Conservation (phyloP, 2,329 filamentous ascomycete species). For the Pyrenophora graminea region DNA sequence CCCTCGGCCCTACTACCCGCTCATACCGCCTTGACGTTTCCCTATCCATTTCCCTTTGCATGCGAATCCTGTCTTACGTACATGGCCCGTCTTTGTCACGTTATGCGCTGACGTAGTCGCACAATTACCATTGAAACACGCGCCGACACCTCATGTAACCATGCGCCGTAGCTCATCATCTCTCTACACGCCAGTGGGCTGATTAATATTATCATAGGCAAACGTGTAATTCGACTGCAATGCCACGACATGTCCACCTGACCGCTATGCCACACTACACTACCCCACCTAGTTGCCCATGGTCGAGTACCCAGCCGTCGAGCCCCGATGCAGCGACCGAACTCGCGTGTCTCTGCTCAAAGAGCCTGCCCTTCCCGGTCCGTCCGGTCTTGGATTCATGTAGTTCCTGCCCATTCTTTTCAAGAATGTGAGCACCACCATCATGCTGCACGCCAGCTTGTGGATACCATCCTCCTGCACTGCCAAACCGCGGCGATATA, state of each 20-base stretch:
- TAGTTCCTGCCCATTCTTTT: conserved; percentile 37
- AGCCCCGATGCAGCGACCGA: conserved; percentile 13
- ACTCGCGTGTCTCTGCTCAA: conserved; percentile 14
- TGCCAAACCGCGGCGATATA: conserved; percentile 33
- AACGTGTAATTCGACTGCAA: not conserved
- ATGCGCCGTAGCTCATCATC: too few relatives aligned
- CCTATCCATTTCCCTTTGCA: not conserved
- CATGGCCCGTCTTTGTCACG: too few relatives aligned
- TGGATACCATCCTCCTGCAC: conserved; percentile 29
- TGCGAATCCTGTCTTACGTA: too few relatives aligned
- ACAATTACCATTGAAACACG: not conserved
- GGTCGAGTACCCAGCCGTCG: conserved; percentile 7
- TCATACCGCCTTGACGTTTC: too few relatives aligned
- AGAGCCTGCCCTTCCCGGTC: conserved; percentile 13
- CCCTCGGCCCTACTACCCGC: conserved; percentile 7
- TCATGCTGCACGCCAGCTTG: conserved; percentile 32
- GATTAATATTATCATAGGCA: too few relatives aligned
- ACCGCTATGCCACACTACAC: not conserved
- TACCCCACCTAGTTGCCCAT: conserved; percentile 4
- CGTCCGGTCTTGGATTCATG: conserved; percentile 15
- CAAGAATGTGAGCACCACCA: conserved; percentile 34
- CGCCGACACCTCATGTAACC: not conserved
- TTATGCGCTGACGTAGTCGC: too few relatives aligned
- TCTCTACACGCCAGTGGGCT: too few relatives aligned
- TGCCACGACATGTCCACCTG: not conserved